Evolutionary conservation across 1,284 basidiomycete species (phyloP).

Genomic region (Pterulicium gracile): DNA sequence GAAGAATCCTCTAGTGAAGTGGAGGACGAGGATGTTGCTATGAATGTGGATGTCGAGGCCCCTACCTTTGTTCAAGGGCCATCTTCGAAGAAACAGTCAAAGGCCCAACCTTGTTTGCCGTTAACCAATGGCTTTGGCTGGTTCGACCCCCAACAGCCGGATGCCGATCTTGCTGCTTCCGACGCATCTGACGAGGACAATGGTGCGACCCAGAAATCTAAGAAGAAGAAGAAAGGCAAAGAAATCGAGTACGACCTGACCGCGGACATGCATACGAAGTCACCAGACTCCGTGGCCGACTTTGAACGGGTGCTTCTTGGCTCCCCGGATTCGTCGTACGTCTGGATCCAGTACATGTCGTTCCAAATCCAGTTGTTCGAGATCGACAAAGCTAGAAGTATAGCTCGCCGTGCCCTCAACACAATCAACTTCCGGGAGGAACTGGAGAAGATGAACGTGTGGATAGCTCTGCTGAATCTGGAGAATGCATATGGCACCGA

Average conservation of each 20-base stretch:
- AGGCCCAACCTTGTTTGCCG: slow-evolving; percentile 32
- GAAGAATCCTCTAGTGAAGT: slow-evolving; percentile 13
- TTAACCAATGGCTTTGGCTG: slow-evolving; percentile 62
- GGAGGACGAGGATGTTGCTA: slow-evolving; percentile 17
- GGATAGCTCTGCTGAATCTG: slow-evolving; percentile 93
- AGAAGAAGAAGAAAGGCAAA: slow-evolving; percentile 60
- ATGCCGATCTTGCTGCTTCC: slow-evolving; percentile 24
- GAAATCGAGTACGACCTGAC: slow-evolving; percentile 76
- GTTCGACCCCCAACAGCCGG: slow-evolving; percentile 32
- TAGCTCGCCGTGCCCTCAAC: slow-evolving; percentile 76
- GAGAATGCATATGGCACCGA: slow-evolving; percentile 92
- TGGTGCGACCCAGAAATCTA: slow-evolving; percentile 20
- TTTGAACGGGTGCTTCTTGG: slow-evolving; percentile 91
- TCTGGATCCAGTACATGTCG: slow-evolving; percentile 99
- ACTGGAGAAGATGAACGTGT: slow-evolving; percentile 93
- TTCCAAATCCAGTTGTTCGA: slow-evolving; percentile 95
- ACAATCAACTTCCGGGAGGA: slow-evolving; percentile 96
- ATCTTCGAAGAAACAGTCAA: slow-evolving; percentile 13
- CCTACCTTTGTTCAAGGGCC: slow-evolving; percentile 17
- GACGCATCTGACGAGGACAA: slow-evolving; percentile 40
- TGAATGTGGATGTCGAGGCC: slow-evolving; percentile 31
- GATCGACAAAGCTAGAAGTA: slow-evolving; percentile 86
- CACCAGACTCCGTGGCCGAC: slow-evolving; percentile 87
- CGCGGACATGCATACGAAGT: slow-evolving; percentile 71
- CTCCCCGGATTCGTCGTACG: slow-evolving; percentile 95